phyloP scores from a whole-genome alignment of 129 eudicot species.

The Ambrosia trifida region DNA sequence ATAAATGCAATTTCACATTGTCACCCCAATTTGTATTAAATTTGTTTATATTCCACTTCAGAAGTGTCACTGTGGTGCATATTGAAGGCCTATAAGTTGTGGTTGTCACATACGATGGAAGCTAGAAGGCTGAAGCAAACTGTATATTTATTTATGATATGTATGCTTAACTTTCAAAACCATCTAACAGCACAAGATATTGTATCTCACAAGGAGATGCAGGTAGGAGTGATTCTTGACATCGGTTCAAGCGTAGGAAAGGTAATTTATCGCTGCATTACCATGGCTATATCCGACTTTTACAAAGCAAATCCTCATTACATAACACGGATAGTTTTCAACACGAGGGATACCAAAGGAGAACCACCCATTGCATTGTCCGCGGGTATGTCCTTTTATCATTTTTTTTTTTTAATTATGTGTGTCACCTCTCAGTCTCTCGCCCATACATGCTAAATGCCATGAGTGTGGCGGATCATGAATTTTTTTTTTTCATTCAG shows the following conservation, averaged over 20 bases:
- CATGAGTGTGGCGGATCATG: too few relatives aligned
- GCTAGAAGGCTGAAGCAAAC: conserved; percentile 8
- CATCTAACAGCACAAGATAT: background rate
- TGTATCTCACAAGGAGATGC: conserved; percentile 15
- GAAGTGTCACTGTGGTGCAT: background rate
- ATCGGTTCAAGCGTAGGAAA: conserved; percentile 35
- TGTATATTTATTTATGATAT: background rate
- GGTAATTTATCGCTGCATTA: conserved; percentile 28
- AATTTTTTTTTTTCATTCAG: too few relatives aligned
- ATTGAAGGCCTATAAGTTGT: background rate
- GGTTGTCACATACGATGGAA: background rate
- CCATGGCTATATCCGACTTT: conserved; percentile 37
- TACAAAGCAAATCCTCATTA: conserved; percentile 28
- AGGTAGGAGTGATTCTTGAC: conserved; percentile 44
- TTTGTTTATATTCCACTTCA: background rate
- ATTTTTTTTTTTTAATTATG: background rate
- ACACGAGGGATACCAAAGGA: conserved; percentile 39
- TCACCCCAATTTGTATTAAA: background rate
- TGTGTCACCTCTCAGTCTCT: background rate
- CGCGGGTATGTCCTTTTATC: conserved; percentile 22
- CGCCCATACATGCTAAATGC: too few relatives aligned
- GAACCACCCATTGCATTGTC: conserved; percentile 26
- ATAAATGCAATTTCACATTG: background rate
- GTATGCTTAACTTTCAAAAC: conserved; percentile 17
- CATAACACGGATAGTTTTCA: conserved; percentile 22